Evolutionary conservation across 2,329 filamentous ascomycete genomes (phyloP).

Genomic region (Westerdykella ornata): DNA sequence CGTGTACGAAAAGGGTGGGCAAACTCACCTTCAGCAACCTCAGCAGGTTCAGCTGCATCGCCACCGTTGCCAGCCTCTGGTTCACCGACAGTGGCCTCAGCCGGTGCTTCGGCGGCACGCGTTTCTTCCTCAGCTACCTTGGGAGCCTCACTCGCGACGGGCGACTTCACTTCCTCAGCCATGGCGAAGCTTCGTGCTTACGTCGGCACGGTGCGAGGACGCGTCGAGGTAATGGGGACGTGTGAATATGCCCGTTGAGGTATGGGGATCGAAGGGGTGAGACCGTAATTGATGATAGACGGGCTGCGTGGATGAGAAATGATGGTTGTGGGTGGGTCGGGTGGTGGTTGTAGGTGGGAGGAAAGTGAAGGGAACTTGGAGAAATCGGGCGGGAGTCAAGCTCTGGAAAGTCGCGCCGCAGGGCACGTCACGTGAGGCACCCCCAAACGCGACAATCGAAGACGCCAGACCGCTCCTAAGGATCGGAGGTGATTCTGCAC

Average conservation of each 20-base stretch:
- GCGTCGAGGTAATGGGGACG: conserved; percentile 26
- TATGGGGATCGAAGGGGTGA: conserved; percentile 21
- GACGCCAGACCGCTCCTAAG: not conserved
- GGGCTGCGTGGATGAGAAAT: conserved; percentile 29
- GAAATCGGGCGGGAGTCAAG: conserved; percentile 8
- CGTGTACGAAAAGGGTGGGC: not conserved
- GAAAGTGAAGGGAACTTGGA: conserved; percentile 16
- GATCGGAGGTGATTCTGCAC: not conserved
- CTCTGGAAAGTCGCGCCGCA: not conserved
- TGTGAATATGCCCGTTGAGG: conserved; percentile 26
- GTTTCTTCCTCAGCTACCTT: conserved; percentile 26
- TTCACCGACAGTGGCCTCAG: conserved; percentile 23
- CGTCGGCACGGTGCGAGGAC: conserved; percentile 31
- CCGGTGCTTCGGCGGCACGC: conserved; percentile 24
- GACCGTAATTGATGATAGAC: conserved; percentile 28
- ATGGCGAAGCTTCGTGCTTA: conserved; percentile 29
- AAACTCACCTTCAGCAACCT: conserved; percentile 25
- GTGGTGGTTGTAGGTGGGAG: conserved; percentile 23
- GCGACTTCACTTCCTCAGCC: conserved; percentile 32
- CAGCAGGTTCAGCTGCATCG: conserved; percentile 22
- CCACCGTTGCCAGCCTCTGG: conserved; percentile 25
- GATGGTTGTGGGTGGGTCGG: conserved; percentile 32
- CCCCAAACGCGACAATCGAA: not conserved
- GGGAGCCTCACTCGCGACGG: conserved; percentile 20
- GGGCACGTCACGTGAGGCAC: not conserved